Evolutionary conservation across 768 basidiomycete species (phyloP), one percentile per base, ranked within the genome.

Genomic region (Xerocomus potaroensis): DNA sequence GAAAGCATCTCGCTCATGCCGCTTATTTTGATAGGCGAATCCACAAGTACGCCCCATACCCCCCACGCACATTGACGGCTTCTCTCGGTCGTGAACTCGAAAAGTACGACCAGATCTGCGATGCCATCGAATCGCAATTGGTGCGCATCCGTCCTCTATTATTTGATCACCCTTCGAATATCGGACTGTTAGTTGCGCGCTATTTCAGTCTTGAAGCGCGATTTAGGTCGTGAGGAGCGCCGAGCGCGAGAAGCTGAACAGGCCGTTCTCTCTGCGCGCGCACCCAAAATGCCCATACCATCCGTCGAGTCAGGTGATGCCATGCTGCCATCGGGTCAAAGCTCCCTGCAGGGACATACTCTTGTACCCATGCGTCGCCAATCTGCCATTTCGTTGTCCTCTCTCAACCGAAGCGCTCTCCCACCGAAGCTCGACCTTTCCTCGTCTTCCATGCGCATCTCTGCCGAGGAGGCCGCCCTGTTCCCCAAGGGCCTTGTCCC

Each of bases 391-490:
- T 89, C 87, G 4, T 73, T 91, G 30, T 89, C 87, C 10, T 87
- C 87, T 5, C 76, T 91, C 10, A 83, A 87, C 35, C 77, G 88
- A 21, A 84, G 82, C 2, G 67, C 75, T 5, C 73, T 84, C 47
- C 84, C 84, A 16, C 78, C 78, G 43, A 90, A 89, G 56, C 78
- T 91, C n/a, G 89, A 91, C 58, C 72, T 91, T 5, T 87, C 88
- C n/a, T 73, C 84, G 1, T 67, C 80, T 11, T 70, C 81, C 10
- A 71, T 89, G 45, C 79, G 81, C 37, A 73, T 87, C 23, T 67
- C 77, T n/a, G 71, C 83, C 0, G 81, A 83, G 34, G 85, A 87
- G 55, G 75, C 72, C 6, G 68, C 76, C 5, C 59, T 80, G 45
- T 83, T 78, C 39, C 67, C 76, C 1, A 80, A 74, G 37, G 81